Evolutionary conservation across 1,139 yeast species (phyloP).

Genomic region (Nakaseomyces kungkrabaensis): DNA sequence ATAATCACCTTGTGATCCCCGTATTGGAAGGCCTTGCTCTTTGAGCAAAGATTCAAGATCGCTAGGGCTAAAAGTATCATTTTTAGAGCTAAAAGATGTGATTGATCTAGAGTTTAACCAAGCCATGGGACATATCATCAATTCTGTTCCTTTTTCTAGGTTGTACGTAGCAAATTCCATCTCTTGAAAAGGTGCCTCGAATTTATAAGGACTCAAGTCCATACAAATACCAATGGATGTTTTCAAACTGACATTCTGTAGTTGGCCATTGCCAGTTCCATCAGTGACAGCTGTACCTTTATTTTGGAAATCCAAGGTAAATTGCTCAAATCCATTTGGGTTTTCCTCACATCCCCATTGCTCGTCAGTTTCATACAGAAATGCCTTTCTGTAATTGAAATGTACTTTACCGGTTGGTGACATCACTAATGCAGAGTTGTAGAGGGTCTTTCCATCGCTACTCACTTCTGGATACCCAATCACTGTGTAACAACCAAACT

Average conservation of each 20-base stretch:
- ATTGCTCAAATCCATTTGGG: slow-evolving; percentile 42
- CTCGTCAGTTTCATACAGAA: slow-evolving; percentile 71
- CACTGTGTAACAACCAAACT: slow-evolving; percentile 55
- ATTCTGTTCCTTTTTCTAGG: slow-evolving; percentile 37
- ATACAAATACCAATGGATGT: slow-evolving; percentile 81
- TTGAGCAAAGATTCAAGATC: slow-evolving; percentile 4
- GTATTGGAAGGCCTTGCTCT: slow-evolving; percentile 12
- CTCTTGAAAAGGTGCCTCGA: slow-evolving; percentile 63
- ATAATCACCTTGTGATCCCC: slow-evolving; percentile 22
- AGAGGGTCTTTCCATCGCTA: slow-evolving; percentile 32
- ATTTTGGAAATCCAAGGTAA: slow-evolving; percentile 14
- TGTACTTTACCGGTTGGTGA: slow-evolving; percentile 49
- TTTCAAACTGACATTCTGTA: slow-evolving; percentile 26
- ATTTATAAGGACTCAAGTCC: slow-evolving; percentile 86
- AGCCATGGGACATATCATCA: slow-evolving; percentile 76
- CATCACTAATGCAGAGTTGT: slow-evolving; percentile 65
- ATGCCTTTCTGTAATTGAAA: slow-evolving; percentile 67
- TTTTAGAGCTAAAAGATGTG: slow-evolving; percentile 8
- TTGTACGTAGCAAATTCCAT: slow-evolving; percentile 64
- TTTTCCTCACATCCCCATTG: slow-evolving; percentile 73
- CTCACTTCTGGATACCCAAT: slow-evolving; percentile 71
- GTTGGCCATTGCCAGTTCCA: slow-evolving; percentile 2
- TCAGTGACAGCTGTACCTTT: slow-evolving; percentile 4
- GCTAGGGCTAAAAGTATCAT: neutral
- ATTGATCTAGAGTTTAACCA: slow-evolving; percentile 58